Evolutionary conservation across 2,329 filamentous ascomycete genomes (phyloP), one percentile per base, ranked within the genome.

Genomic region (Neospermospora avenae): DNA sequence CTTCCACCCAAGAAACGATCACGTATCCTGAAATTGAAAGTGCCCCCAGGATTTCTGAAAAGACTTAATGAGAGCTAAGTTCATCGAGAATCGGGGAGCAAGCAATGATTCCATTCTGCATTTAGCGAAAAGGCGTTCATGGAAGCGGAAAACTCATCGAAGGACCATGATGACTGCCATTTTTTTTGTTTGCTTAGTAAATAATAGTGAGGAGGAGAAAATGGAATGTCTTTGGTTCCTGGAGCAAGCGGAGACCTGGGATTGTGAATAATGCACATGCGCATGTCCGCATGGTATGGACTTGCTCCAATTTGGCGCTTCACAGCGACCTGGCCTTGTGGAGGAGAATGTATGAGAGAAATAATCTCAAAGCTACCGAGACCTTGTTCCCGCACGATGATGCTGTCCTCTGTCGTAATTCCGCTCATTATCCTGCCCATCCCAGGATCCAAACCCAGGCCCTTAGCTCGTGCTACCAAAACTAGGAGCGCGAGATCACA

Each of bases 91-190:
- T n/a, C 39, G 39, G 14, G 44, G 31, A 31, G n/a, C n/a, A 31
- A 57, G 49, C 49, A 41, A 5, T 55, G 28, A 54, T 16, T 42
- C n/a, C 46, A 46, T 54, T 61, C 49, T 55, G 66, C 61, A 69
- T 69, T 68, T 69, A 70, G 67, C 68, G 68, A 68, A 66, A 66
- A 54, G 65, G 67, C 63, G 67, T 64, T 44, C 35, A 39, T 44
- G 45, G 57, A 48, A 3, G 22, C 18, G 35, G 39, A 31, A 14
- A 22, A n/a, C 5, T 55, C 54, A 45, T 46, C 42, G 16, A 54
- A 5, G 44, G 31, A 35, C 55, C 42, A 24, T 57, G 31, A 57
- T 10, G 2, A 28, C 28, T 34, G 22, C 11, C 35, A 22, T 51
- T 16, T 41, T 20, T 42, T 34, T 28, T 57, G 28, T 49, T 25